Evolutionary conservation across 176 grass and related monocot species (phyloP), one percentile per base, ranked within the genome.

Genomic region (Oryza meridionalis): DNA sequence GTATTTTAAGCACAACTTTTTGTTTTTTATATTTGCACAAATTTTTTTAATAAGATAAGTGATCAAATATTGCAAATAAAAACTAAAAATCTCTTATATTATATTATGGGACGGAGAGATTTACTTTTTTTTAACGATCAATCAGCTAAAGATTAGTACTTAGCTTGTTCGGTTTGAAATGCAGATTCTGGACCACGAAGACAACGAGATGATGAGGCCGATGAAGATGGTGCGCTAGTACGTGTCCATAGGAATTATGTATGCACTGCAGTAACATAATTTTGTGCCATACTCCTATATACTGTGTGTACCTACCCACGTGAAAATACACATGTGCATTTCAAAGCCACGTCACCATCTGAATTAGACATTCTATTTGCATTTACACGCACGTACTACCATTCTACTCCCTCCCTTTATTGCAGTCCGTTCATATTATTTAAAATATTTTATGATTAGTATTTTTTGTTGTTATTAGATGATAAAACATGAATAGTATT

Each of bases 191-290:
- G 95, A 94, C 32, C 95, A 94, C 17, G 95, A 98, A 86, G 95
- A 98, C 71, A 98, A 98, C 65, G 95, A 89, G 65, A 94, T 97
- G 95, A 97, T 94, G 90, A 88, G 95, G 22, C 95, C 92, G 6
- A 91, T 97, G 68, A 94, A 90, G 80, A 82, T 98, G 24, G 81
- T 94, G 29, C 88, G 59, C 14, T 92, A 72, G 78, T 25, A 31
- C n/a, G 7, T 21, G 7, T 21, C 4, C 21, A 61, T 61, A 8
- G 38, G 38, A 40, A 12, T 22, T 61, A 6, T 22, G 2, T 17
- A 8, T 40, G 7, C 38, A 40, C 7, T 22, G 7, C 19, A 22
- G 2, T 9, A 61, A 61, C 7, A 22, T 61, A 6, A 61, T n/a
- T 22, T 61, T 59, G 53, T 19, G 0, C 6, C 17, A 9, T 59